Conservation (phyloP, 2,329 filamentous ascomycete genomes). For the Fusarium sp. region DNA sequence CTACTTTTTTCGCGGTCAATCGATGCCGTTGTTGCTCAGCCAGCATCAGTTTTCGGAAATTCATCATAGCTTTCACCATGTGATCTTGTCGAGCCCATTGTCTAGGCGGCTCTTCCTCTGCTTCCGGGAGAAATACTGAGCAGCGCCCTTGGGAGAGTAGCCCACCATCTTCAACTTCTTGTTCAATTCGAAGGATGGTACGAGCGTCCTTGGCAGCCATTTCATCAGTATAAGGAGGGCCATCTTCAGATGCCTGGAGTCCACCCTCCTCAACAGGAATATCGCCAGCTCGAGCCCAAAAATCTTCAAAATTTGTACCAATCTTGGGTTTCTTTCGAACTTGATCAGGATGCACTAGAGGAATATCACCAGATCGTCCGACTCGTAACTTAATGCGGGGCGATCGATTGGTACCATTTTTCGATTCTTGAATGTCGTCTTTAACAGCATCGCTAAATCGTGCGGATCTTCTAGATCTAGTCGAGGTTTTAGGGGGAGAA, state of each 20-base stretch:
- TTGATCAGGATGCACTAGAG: constrained; percentile 70
- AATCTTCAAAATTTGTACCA: constrained; percentile 68
- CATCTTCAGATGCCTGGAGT: constrained; percentile 66
- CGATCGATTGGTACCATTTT: constrained; percentile 47
- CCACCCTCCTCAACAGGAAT: constrained; percentile 71
- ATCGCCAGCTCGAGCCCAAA: constrained; percentile 61
- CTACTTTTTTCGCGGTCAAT: constrained; percentile 80
- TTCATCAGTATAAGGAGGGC: constrained; percentile 68
- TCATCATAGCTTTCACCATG: constrained; percentile 79
- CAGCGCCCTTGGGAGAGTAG: constrained; percentile 77
- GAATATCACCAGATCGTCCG: constrained; percentile 56
- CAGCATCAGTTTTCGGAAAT: constrained; percentile 83
- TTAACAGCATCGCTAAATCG: constrained; percentile 51
- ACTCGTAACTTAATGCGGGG: constrained; percentile 64
- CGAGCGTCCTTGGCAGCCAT: constrained; percentile 75
- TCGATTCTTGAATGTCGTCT: constrained; percentile 26
- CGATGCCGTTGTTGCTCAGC: constrained; percentile 84
- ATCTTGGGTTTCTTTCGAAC: constrained; percentile 65
- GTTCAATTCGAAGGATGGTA: constrained; percentile 75
- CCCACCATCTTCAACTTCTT: constrained; percentile 80
- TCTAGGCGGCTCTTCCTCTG: constrained; percentile 76
- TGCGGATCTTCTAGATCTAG: constrained; percentile 58
- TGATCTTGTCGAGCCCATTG: constrained; percentile 93
- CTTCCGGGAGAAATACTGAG: constrained; percentile 78
- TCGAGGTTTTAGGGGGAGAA: constrained; percentile 56